These are phyloP conservation scores for Tricholoma sp. DNA, from an alignment of 768 basidiomycete species.

Conservation along the genomic window DNA sequence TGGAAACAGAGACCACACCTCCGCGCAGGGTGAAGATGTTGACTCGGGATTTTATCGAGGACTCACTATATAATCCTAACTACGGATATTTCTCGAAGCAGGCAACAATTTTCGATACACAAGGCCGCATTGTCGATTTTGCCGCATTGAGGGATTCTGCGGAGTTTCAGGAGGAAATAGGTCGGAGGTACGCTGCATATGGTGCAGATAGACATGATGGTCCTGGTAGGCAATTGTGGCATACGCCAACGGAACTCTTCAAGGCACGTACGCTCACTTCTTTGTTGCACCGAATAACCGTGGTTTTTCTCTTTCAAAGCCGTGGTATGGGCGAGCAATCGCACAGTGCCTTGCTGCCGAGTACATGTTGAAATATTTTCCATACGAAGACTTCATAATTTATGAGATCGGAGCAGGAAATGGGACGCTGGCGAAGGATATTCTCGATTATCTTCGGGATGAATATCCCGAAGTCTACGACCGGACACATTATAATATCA, in stretches of 20 bases:
- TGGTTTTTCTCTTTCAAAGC: slow-evolving; percentile 43
- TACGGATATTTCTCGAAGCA: slow-evolving; percentile 97
- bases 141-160: slow-evolving; percentile 53
- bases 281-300: slow-evolving; percentile 2
- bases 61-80: slow-evolving; percentile 92
- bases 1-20: slow-evolving; percentile 52
- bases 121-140: slow-evolving; percentile 65
- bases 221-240: slow-evolving; percentile 91
- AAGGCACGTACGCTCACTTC: slow-evolving; percentile 52
- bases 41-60: slow-evolving; percentile 93
- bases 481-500: slow-evolving; percentile 87
- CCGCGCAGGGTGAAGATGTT: slow-evolving; percentile 90
- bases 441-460: slow-evolving; percentile 74
- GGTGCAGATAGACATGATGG: slow-evolving; percentile 57
- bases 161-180: slow-evolving; percentile 82
- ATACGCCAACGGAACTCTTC: slow-evolving; percentile 97
- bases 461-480: slow-evolving; percentile 90
- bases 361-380: slow-evolving; percentile 92
- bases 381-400: slow-evolving; percentile 91
- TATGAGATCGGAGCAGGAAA: slow-evolving; percentile 99
- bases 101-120: slow-evolving; percentile 80
- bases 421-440: slow-evolving; percentile 87
- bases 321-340: slow-evolving; percentile 90
- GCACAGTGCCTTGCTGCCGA: slow-evolving; percentile 86
- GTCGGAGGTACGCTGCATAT: slow-evolving; percentile 67